Evolutionary conservation across 495 filamentous ascomycete genomes (phyloP).

Genomic region (Venustampulla echinocandica): DNA sequence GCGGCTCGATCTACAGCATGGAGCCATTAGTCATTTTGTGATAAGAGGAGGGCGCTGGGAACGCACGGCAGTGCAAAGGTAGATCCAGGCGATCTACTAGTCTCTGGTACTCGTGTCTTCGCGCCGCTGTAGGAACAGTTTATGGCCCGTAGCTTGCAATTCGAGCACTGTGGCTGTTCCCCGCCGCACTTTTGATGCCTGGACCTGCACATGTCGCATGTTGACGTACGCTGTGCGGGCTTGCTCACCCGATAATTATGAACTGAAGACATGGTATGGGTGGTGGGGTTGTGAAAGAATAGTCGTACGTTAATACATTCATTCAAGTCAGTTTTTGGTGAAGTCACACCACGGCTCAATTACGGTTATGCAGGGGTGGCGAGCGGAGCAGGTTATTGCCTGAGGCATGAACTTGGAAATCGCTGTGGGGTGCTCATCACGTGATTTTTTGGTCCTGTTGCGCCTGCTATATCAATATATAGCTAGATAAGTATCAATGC

Average conservation of each 20-base stretch:
- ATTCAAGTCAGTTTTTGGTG: too few species aligned
- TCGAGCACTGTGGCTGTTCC: constrained; percentile 6
- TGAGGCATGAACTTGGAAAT: too few species aligned
- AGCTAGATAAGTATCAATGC: too few species aligned
- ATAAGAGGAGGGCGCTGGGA: constrained; percentile 1
- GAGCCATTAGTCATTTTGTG: neutral
- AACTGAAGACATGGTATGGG: constrained; percentile 5
- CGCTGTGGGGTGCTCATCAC: too few species aligned
- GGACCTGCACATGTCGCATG: constrained; percentile 10
- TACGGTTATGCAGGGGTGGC: too few species aligned
- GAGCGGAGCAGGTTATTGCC: too few species aligned
- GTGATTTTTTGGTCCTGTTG: too few species aligned
- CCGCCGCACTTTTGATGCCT: constrained; percentile 14
- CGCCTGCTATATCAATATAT: too few species aligned
- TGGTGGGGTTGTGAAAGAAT: neutral
- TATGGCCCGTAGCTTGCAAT: constrained; percentile 12
- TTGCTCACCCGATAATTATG: constrained; percentile 7
- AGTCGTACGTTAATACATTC: too few species aligned
- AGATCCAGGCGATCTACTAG: constrained; percentile 1
- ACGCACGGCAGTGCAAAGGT: constrained; percentile 8
- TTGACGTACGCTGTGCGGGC: constrained; percentile 5
- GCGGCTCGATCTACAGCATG: constrained; percentile 3
- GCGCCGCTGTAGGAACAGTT: constrained; percentile 7
- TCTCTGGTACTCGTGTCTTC: constrained; percentile 1
- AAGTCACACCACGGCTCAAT: too few species aligned